Percentiles rank a stretch among this genome's conserved stretches.
phyloP scores from a whole-genome alignment of 2,329 filamentous ascomycete genomes.

The Didymella pomorum region DNA sequence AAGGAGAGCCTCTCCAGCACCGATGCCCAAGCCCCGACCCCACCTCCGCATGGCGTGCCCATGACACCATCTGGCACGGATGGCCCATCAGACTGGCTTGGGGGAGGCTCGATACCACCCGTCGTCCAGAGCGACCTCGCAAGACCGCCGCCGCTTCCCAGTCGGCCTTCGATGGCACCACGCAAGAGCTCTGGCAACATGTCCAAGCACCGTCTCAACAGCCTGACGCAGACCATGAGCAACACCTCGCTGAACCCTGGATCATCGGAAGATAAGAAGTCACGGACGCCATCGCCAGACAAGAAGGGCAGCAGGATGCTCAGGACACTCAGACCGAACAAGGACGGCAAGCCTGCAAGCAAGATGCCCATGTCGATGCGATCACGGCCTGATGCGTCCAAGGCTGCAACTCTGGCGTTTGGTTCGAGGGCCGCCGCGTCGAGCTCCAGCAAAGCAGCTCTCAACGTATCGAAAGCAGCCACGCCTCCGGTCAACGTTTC shows the following conservation, averaged over 20 bases:
- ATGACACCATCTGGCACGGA: conserved; percentile 22
- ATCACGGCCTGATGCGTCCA: conserved; percentile 63
- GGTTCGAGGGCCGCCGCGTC: conserved; percentile 41
- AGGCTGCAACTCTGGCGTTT: conserved; percentile 71
- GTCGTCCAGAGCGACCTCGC: conserved; percentile 82
- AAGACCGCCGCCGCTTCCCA: conserved; percentile 69
- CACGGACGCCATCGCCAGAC: conserved; percentile 68
- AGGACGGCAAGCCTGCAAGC: conserved; percentile 56
- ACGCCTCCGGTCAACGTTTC: conserved; percentile 32
- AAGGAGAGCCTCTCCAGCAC: conserved; percentile 46
- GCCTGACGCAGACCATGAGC: conserved; percentile 32
- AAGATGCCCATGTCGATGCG: conserved; percentile 56
- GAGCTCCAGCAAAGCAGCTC: conserved; percentile 26
- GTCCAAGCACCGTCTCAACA: conserved; percentile 31
- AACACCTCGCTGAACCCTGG: conserved; percentile 46
- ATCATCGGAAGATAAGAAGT: conserved; percentile 53
- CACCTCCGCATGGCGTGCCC: conserved; percentile 33
- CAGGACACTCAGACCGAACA: conserved; percentile 60
- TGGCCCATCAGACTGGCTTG: conserved; percentile 66
- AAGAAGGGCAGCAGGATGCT: conserved; percentile 66
- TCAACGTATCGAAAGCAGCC: conserved; percentile 25
- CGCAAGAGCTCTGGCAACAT: conserved; percentile 56
- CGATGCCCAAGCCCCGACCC: conserved; percentile 34
- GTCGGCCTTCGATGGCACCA: conserved; percentile 59
- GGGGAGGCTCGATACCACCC: conserved; percentile 81